phyloP scores from a whole-genome alignment of 2,329 filamentous ascomycete species.

The Tolypocladium amazonense region DNA sequence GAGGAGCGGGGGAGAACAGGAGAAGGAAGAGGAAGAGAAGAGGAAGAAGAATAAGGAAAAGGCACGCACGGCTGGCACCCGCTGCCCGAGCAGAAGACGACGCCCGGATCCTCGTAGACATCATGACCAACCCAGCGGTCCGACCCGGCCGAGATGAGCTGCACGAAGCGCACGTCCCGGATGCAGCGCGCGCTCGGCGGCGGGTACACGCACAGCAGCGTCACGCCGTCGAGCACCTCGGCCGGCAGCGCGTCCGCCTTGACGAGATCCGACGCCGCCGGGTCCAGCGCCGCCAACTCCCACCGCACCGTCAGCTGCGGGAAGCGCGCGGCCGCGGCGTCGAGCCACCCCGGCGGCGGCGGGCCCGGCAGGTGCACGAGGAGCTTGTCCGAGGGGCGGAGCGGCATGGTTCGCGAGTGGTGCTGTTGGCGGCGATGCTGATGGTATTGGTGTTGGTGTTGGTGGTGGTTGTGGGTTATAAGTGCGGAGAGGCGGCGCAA shows the following conservation, averaged over 20 bases:
- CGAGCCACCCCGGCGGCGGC: slow-evolving; percentile 22
- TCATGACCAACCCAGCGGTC: slow-evolving; percentile 27
- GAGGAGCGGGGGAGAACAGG: too few species aligned
- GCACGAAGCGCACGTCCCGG: slow-evolving; percentile 29
- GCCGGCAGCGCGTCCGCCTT: slow-evolving; percentile 15
- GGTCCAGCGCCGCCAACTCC: slow-evolving; percentile 10
- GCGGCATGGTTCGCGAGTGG: slow-evolving; percentile 5
- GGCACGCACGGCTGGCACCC: slow-evolving; percentile 29
- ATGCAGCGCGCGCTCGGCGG: slow-evolving; percentile 20
- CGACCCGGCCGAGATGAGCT: slow-evolving; percentile 31
- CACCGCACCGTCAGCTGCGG: slow-evolving; percentile 28
- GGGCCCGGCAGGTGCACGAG: slow-evolving; percentile 24
- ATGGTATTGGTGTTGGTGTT: background rate
- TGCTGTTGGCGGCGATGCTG: background rate
- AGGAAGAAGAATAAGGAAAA: too few species aligned
- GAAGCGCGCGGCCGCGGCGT: slow-evolving; percentile 18
- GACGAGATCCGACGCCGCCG: slow-evolving; percentile 7
- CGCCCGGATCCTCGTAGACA: slow-evolving; percentile 20
- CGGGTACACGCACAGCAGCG: slow-evolving; percentile 22
- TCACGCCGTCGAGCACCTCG: slow-evolving; percentile 28
- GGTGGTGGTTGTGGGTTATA: background rate
- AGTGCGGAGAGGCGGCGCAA: background rate
- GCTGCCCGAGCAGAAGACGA: slow-evolving; percentile 29
- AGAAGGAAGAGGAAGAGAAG: background rate
- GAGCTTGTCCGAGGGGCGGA: slow-evolving; percentile 25